Conservation (phyloP, 768 basidiomycete genomes). For the Mycena galericulata region DNA sequence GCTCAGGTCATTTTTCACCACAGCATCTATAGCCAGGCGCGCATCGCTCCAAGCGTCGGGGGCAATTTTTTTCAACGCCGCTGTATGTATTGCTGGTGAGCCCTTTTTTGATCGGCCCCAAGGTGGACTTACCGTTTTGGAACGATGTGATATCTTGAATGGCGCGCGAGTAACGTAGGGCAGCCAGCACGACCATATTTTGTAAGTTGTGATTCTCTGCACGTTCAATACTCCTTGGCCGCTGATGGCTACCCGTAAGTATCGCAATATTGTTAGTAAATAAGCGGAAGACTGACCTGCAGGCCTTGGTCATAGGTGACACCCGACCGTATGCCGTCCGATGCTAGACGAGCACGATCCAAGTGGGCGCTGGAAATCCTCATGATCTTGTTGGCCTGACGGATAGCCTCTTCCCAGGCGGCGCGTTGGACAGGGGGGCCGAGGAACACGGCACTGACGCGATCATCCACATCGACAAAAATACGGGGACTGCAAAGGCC, state of each 20-base stretch:
- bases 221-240: background rate
- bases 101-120: background rate
- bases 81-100: background rate
- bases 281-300: background rate
- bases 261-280: background rate
- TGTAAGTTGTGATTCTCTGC: background rate
- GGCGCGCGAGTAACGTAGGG: background rate
- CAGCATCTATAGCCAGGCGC: background rate
- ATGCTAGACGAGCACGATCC: background rate
- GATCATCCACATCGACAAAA: background rate
- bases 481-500: background rate
- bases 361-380: background rate
- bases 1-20: background rate
- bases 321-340: background rate
- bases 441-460: background rate
- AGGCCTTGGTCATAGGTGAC: background rate
- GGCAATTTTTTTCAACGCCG: background rate
- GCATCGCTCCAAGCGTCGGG: background rate
- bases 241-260: background rate
- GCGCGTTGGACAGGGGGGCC: background rate
- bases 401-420: background rate
- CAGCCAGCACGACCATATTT: background rate
- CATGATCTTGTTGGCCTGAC: background rate
- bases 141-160: constrained; percentile 5
- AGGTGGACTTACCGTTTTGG: background rate